Conservation (phyloP, 768 basidiomycete genomes). For the Hygrophoropsis aurantiaca region DNA sequence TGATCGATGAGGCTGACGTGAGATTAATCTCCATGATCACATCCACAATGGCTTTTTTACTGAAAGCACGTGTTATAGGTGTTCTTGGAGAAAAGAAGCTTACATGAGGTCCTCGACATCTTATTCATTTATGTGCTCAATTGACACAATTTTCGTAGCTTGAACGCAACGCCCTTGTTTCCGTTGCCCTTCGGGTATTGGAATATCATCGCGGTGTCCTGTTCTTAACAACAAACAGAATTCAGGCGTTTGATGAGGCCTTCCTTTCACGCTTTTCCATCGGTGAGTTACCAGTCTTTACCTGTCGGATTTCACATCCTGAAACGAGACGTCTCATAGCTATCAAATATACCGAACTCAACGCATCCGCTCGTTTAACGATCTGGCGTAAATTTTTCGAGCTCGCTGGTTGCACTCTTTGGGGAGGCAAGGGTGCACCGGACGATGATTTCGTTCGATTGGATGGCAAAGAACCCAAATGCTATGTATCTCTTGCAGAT, state of each 20-base stretch:
- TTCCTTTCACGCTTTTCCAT: constrained; percentile 70
- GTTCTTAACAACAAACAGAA: constrained; percentile 57
- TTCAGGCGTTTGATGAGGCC: constrained; percentile 64
- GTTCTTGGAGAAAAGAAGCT: constrained; percentile 67
- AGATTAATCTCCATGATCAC: neutral
- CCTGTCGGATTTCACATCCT: neutral
- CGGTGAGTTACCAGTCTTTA: constrained; percentile 18
- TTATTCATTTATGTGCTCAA: neutral
- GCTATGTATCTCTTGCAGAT: constrained; percentile 9
- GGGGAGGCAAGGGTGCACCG: neutral
- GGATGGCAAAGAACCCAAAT: constrained; percentile 6
- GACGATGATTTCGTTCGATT: constrained; percentile 3
- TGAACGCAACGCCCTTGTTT: constrained; percentile 71
- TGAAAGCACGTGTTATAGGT: constrained; percentile 43
- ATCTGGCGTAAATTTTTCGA: constrained; percentile 28
- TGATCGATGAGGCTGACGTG: constrained; percentile 49
- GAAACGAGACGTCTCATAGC: constrained; percentile 4
- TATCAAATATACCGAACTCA: constrained; percentile 26
- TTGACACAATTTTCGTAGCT: constrained; percentile 21
- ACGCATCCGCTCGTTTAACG: constrained; percentile 13
- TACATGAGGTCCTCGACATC: constrained; percentile 41
- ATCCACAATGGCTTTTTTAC: neutral
- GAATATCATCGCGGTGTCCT: constrained; percentile 59
- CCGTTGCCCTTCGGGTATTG: constrained; percentile 63
- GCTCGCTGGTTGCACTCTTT: constrained; percentile 9